phyloP scores from a whole-genome alignment of 306 rosid species.

The Abrus precatorius region DNA sequence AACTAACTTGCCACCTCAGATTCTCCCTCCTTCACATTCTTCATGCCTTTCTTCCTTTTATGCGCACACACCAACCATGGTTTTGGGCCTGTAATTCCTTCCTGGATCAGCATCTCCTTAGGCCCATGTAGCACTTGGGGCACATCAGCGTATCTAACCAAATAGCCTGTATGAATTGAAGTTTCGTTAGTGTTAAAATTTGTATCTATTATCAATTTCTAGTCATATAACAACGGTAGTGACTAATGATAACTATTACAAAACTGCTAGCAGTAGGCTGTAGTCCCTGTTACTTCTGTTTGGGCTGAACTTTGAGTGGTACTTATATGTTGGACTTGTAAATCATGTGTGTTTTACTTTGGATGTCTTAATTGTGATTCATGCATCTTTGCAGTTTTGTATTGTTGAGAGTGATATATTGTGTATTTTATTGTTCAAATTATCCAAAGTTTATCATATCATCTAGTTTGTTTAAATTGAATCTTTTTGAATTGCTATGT shows the following conservation, averaged over 20 bases:
- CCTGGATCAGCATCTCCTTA: too few relatives aligned
- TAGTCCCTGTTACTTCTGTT: conserved; percentile 15
- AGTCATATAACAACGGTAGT: background rate
- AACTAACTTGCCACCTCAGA: too few relatives aligned
- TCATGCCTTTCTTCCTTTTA: too few relatives aligned
- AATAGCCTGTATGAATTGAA: too few relatives aligned
- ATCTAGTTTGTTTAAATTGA: conserved; percentile 5
- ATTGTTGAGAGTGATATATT: background rate
- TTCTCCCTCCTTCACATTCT: too few relatives aligned
- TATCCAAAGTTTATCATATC: conserved; percentile 4
- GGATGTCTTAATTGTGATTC: conserved; percentile 4
- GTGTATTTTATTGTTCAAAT: conserved; percentile 27
- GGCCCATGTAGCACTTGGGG: too few relatives aligned
- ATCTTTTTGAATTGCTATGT: conserved; percentile 3
- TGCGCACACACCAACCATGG: too few relatives aligned
- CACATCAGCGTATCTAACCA: too few relatives aligned
- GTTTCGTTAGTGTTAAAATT: too few relatives aligned
- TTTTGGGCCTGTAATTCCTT: too few relatives aligned
- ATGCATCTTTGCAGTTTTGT: background rate
- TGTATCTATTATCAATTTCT: too few relatives aligned
- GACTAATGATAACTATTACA: conserved; percentile 5
- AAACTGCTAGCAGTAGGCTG: background rate
- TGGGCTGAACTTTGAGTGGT: conserved; percentile 9
- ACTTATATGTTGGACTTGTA: background rate
- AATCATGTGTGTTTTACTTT: background rate